Base-by-base conservation (phyloP, 371 early-diverging fungal species). In the Capillidium rhysosporum region DNA sequence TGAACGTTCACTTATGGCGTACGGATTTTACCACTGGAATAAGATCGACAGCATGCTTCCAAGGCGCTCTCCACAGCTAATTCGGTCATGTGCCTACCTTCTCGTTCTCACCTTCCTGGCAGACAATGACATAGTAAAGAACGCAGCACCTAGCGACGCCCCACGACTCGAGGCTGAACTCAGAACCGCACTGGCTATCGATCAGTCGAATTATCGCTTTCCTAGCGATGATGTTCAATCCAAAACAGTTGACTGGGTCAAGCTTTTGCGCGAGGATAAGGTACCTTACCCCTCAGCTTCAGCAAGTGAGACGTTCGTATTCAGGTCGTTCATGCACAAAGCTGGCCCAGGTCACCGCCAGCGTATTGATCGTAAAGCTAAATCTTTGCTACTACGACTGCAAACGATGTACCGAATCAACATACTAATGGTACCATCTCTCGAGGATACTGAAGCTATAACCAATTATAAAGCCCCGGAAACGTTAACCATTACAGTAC, bases 1-100 rank as follows among this genome's bases (percentile, higher is more conserved):
- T 47, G 90, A 89, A 59, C 74, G 86, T n/a, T 71, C 75, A 53
- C 57, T 88, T 39, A 89, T 87, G 88, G 75, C 79, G 44, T 80
- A 79, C 52, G 90, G 88, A 0, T 83, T 80, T 61, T 76, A 77
- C 20, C 67, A 69, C 31, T 89, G 89, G 89, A 74, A 79, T 18
- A 69, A 70, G 48, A 76, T 84, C 71, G 62, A 61, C 20, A 57
- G 61, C 20, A 70, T 68, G 51, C 75, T 76, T 55, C 69, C 73
- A 16, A 70, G 78, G 53, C 71, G 78, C 23, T 64, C 73, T 1
- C 72, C 71, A 40, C 71, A 67, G 45, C 78, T 76, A 52, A 59
- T 77, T 24, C 75, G 73, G 46, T 71, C 77, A 1, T 71, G 67
- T 10, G 61, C 54, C 46, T 38, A 61, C 46, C 61, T 58, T 24